Evolutionary conservation across 2,329 filamentous ascomycete genomes (phyloP).

Genomic region (Fusarium beomiforme): DNA sequence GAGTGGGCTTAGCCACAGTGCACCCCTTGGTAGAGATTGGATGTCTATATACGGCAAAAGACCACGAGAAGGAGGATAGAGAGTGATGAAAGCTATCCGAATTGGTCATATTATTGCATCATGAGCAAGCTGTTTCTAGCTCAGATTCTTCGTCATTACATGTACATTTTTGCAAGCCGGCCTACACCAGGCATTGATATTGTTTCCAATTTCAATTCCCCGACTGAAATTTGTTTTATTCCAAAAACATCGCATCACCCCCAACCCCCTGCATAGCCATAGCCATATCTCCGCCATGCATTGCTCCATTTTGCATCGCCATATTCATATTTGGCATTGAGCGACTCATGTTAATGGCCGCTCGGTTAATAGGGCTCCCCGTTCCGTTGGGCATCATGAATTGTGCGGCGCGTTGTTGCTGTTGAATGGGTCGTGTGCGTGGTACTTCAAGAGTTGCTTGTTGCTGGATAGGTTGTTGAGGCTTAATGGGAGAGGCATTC

Average conservation of each 20-base stretch:
- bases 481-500: slow-evolving; percentile 52
- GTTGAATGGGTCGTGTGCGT: slow-evolving; percentile 51
- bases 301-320: slow-evolving; percentile 51
- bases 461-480: slow-evolving; percentile 51
- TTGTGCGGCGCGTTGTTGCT: slow-evolving; percentile 43
- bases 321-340: slow-evolving; percentile 60
- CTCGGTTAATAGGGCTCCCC: slow-evolving; percentile 48
- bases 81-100: not conserved
- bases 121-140: slow-evolving; percentile 38
- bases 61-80: not conserved
- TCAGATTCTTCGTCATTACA: slow-evolving; percentile 46
- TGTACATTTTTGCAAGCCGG: slow-evolving; percentile 21
- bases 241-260: slow-evolving; percentile 63
- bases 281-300: slow-evolving; percentile 56
- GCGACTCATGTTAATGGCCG: slow-evolving; percentile 53
- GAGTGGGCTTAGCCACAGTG: slow-evolving; percentile 33
- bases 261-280: slow-evolving; percentile 58
- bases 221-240: slow-evolving; percentile 45
- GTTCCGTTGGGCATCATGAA: slow-evolving; percentile 57
- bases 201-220: not conserved
- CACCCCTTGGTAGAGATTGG: not conserved
- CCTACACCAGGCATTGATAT: slow-evolving; percentile 8
- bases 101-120: slow-evolving; percentile 48
- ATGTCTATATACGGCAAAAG: slow-evolving; percentile 4
- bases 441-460: slow-evolving; percentile 57